Evolutionary conservation across 495 filamentous ascomycete genomes (phyloP).

Genomic region (Penicillium maclennaniae): DNA sequence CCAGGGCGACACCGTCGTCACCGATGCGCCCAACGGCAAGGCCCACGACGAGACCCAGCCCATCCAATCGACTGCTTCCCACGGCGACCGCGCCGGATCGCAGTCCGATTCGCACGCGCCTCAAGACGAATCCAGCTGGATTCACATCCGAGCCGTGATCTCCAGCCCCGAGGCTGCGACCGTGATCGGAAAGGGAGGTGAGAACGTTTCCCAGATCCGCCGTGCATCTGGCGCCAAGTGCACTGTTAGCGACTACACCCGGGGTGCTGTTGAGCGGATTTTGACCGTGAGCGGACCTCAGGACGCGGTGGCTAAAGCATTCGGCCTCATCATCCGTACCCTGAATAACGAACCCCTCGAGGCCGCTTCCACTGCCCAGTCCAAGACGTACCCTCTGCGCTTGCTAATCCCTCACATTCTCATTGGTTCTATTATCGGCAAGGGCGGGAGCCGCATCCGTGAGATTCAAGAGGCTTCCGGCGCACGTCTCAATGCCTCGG

Average conservation of each 20-base stretch:
- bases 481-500: conserved; percentile 93
- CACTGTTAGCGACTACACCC: conserved; percentile 95
- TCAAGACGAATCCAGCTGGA: conserved; percentile 91
- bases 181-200: conserved; percentile 96
- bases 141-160: conserved; percentile 93
- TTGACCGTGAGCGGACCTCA: conserved; percentile 93
- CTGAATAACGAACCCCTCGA: conserved; percentile 93
- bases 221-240: conserved; percentile 92
- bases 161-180: conserved; percentile 96
- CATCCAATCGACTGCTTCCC: conserved; percentile 60
- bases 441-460: conserved; percentile 88
- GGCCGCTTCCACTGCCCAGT: conserved; percentile 79
- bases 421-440: conserved; percentile 98
- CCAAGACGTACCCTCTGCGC: conserved; percentile 95
- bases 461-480: conserved; percentile 98
- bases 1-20: conserved; percentile 65
- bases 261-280: conserved; percentile 94
- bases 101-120: conserved; percentile 49
- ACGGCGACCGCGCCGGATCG: conserved; percentile 50
- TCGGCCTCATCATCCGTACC: conserved; percentile 95
- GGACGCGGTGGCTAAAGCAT: conserved; percentile 96
- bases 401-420: conserved; percentile 94
- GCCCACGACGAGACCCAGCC: conserved; percentile 51
- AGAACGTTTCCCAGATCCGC: conserved; percentile 94
- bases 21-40: conserved; percentile 63